A percentile compares a stretch with the other conserved stretches of the same genome.
These are phyloP conservation scores for Apiospora phragmitis DNA, from an alignment of 2,329 filamentous ascomycete species.

Conservation along the genomic window DNA sequence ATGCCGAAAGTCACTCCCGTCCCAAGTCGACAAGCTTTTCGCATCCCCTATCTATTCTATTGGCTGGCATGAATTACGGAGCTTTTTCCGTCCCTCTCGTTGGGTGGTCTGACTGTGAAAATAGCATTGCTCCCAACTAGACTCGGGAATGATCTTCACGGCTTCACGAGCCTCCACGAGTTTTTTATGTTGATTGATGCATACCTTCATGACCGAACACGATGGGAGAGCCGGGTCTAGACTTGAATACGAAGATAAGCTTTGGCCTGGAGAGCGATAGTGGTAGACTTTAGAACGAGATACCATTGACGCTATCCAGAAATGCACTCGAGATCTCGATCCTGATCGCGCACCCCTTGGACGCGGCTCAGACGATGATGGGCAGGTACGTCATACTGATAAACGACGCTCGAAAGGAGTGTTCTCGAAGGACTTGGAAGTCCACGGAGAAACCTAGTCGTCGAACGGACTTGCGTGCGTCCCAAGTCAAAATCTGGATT, in stretches of 20 bases:
- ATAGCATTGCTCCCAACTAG: neutral
- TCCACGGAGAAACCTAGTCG: neutral
- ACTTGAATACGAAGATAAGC: neutral
- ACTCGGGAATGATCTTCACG: neutral
- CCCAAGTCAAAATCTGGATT: neutral
- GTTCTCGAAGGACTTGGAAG: neutral
- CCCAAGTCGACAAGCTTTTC: neutral
- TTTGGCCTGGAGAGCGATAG: neutral
- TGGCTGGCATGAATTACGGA: neutral
- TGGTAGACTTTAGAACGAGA: neutral
- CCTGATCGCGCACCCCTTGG: neutral
- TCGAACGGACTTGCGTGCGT: neutral
- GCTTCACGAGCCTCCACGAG: neutral
- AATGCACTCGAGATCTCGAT: neutral
- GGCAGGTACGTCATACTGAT: too few species aligned
- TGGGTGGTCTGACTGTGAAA: neutral
- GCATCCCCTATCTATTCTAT: neutral
- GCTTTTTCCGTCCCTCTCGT: neutral
- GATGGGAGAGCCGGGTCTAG: neutral
- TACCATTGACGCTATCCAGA: too few species aligned
- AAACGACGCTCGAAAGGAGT: too few species aligned
- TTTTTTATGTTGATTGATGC: neutral
- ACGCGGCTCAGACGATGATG: neutral
- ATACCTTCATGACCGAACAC: neutral
- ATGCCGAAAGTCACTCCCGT: neutral